Conservation (phyloP, 2,329 filamentous ascomycete species). For the Arthroderma sp. region DNA sequence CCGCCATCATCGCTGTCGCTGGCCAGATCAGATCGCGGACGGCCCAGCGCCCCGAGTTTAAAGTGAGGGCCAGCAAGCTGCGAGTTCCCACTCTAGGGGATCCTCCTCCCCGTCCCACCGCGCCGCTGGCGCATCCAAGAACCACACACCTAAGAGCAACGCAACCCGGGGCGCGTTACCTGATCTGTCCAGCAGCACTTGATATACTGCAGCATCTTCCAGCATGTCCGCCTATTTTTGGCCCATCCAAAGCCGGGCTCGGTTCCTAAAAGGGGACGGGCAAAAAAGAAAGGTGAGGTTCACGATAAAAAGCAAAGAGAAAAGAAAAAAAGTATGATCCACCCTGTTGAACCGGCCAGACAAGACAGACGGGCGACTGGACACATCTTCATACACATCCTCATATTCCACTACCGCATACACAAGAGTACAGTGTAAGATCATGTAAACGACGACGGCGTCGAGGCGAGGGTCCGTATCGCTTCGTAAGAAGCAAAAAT, state of each 20-base stretch:
- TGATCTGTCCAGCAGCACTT: slow-evolving; percentile 3
- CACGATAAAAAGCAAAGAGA: slow-evolving; percentile 5
- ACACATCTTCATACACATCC: neutral
- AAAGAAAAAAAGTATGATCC: neutral
- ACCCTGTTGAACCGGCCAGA: slow-evolving; percentile 3
- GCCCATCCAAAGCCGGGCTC: slow-evolving; percentile 3
- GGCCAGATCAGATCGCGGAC: neutral
- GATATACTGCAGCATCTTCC: slow-evolving; percentile 3
- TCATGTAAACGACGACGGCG: slow-evolving; percentile 1
- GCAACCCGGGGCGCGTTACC: slow-evolving; percentile 3
- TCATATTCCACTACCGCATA: neutral
- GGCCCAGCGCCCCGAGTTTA: neutral
- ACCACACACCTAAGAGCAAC: neutral
- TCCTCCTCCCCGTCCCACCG: slow-evolving; percentile 3
- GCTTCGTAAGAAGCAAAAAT: slow-evolving; percentile 2
- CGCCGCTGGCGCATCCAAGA: neutral
- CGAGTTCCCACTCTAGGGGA: slow-evolving; percentile 3
- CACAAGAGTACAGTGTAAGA: neutral
- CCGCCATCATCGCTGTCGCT: neutral
- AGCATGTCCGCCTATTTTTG: slow-evolving; percentile 4
- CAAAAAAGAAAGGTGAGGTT: slow-evolving; percentile 4
- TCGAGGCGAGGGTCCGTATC: neutral
- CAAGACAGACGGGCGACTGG: slow-evolving; percentile 1
- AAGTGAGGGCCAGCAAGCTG: neutral
- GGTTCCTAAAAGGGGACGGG: slow-evolving; percentile 2